These are phyloP conservation scores for Rhododendron williamsianum DNA, from an alignment of 148 eudicot species.

Conservation along the genomic window DNA sequence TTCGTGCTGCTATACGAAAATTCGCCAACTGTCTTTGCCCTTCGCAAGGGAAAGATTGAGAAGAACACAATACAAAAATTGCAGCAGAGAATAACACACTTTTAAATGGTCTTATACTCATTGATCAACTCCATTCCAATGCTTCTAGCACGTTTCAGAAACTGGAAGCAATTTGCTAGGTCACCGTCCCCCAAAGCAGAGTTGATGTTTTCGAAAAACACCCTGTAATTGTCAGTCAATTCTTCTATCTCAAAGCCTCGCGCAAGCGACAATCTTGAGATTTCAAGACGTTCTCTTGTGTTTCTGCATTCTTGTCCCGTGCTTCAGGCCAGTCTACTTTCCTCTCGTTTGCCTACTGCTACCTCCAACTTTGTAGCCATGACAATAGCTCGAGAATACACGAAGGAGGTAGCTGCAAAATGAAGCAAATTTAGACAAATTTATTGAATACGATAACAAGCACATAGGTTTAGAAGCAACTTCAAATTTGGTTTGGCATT, in stretches of 20 bases:
- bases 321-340: constrained; percentile 12
- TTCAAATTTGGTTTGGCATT: neutral
- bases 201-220: constrained; percentile 39
- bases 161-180: constrained; percentile 23
- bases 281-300: constrained; percentile 8
- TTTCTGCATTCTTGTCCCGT: constrained; percentile 9
- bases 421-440: neutral
- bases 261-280: constrained; percentile 5
- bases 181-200: constrained; percentile 37
- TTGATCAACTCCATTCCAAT: constrained; percentile 39
- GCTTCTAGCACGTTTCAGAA: constrained; percentile 44
- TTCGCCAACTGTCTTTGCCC: neutral
- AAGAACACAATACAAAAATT: neutral
- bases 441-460: neutral
- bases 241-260: constrained; percentile 18
- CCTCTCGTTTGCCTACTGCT: constrained; percentile 42
- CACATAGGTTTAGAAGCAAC: neutral
- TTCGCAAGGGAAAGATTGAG: neutral
- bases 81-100: neutral
- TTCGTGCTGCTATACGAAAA: neutral
- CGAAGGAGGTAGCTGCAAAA: constrained; percentile 63
- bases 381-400: constrained; percentile 57
- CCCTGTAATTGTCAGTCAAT: constrained; percentile 20
- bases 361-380: constrained; percentile 73
- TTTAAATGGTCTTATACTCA: neutral